These are phyloP conservation scores for Phytomonas francai DNA, from an alignment of 208 protist genomes.

Conservation along the genomic window DNA sequence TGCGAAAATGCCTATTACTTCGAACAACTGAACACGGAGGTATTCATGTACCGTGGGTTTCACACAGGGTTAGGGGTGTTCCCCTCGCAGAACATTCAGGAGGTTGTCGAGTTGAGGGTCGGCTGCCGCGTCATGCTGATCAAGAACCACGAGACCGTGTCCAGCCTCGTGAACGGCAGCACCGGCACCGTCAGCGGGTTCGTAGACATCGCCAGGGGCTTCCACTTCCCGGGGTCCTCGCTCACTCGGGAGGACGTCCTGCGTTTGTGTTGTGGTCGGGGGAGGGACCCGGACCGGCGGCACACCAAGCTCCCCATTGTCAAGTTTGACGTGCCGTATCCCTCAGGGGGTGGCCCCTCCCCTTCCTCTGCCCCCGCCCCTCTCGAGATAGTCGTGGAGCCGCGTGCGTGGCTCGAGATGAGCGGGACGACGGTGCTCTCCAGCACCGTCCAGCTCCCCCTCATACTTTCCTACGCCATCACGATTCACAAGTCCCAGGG, in stretches of 20 bases:
- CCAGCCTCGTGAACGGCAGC: slow-evolving; percentile 79
- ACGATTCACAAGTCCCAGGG: slow-evolving; percentile 97
- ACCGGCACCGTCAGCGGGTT: slow-evolving; percentile 67
- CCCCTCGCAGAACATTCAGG: slow-evolving; percentile 21
- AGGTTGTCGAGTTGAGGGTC: slow-evolving; percentile 41
- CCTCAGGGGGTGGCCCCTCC: slow-evolving; percentile 7
- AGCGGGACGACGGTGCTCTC: slow-evolving; percentile 38
- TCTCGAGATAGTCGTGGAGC: slow-evolving; percentile 60
- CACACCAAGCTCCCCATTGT: slow-evolving; percentile 63
- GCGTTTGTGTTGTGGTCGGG: slow-evolving; percentile 21
- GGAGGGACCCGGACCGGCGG: slow-evolving; percentile 1
- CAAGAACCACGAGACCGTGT: slow-evolving; percentile 58
- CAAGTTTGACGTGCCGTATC: slow-evolving; percentile 27
- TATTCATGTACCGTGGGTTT: slow-evolving; percentile 37
- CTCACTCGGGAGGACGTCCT: slow-evolving; percentile 15
- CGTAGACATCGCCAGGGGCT: slow-evolving; percentile 26
- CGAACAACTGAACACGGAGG: slow-evolving; percentile 33
- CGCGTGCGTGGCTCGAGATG: slow-evolving; percentile 63
- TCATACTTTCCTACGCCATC: slow-evolving; percentile 93
- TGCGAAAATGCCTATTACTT: slow-evolving; percentile 53
- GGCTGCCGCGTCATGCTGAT: slow-evolving; percentile 86
- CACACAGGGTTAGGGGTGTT: slow-evolving; percentile 41
- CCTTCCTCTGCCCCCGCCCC: not conserved
- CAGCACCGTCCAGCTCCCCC: slow-evolving; percentile 77
- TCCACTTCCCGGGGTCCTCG: slow-evolving; percentile 27